phyloP scores from a whole-genome alignment of 805 yeast genomes.

The Candida arabinofermentans region DNA sequence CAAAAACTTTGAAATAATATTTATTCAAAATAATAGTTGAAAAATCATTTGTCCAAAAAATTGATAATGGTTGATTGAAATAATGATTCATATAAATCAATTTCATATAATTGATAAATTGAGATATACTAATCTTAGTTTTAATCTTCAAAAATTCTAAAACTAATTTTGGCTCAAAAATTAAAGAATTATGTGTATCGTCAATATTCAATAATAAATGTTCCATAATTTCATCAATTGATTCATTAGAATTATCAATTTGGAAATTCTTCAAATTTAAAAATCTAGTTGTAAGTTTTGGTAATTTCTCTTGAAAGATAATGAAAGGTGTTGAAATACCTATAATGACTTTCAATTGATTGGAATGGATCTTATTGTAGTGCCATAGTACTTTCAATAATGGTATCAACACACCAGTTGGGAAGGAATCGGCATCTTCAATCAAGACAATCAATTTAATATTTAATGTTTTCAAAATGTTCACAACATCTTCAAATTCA shows the following conservation, averaged over 20 bases:
- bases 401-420: slow-evolving; percentile 22
- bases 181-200: slow-evolving; percentile 29
- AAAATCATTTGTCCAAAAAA: slow-evolving; percentile 31
- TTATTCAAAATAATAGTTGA: slow-evolving; percentile 18
- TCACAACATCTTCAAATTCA: slow-evolving; percentile 26
- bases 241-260: slow-evolving; percentile 29
- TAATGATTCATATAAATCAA: slow-evolving; percentile 32
- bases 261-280: slow-evolving; percentile 25
- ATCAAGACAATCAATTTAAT: slow-evolving; percentile 24
- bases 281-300: slow-evolving; percentile 20
- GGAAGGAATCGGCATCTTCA: slow-evolving; percentile 35
- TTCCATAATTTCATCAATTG: slow-evolving; percentile 30
- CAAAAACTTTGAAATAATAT: slow-evolving; percentile 25
- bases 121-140: slow-evolving; percentile 26
- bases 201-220: slow-evolving; percentile 28
- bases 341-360: slow-evolving; percentile 23
- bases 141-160: slow-evolving; percentile 24
- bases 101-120: slow-evolving; percentile 29
- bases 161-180: slow-evolving; percentile 30
- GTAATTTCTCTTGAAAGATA: slow-evolving; percentile 32
- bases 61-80: slow-evolving; percentile 30
- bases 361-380: slow-evolving; percentile 10
- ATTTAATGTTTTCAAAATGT: slow-evolving; percentile 8
- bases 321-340: slow-evolving; percentile 33
- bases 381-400: slow-evolving; percentile 23